These are phyloP conservation scores for Cucumis hystrix DNA, from an alignment of 306 rosid genomes.

Conservation along the genomic window DNA sequence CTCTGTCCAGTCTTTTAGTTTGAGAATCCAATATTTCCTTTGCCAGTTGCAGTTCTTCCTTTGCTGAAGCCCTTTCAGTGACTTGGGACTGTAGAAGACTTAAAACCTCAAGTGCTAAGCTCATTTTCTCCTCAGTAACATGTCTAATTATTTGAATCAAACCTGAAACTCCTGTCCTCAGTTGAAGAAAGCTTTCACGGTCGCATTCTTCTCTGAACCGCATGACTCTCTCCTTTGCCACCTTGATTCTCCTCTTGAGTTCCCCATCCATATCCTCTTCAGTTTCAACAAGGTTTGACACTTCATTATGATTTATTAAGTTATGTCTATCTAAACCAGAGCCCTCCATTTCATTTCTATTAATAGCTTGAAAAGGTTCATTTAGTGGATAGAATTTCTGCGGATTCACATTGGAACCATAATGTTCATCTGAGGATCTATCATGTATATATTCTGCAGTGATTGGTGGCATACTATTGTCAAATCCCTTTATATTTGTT, in stretches of 20 bases:
- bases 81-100: slow-evolving; percentile 60
- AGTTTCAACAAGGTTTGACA: slow-evolving; percentile 30
- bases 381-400: slow-evolving; percentile 26
- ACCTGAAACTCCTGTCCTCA: slow-evolving; percentile 40
- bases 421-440: slow-evolving; percentile 36
- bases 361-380: slow-evolving; percentile 29
- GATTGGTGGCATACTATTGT: slow-evolving; percentile 57
- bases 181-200: slow-evolving; percentile 49
- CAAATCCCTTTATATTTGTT: slow-evolving; percentile 30
- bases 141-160: slow-evolving; percentile 56
- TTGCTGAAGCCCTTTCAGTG: slow-evolving; percentile 54
- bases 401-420: slow-evolving; percentile 31
- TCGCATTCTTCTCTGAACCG: slow-evolving; percentile 50
- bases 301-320: slow-evolving; percentile 18
- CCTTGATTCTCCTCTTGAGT: slow-evolving; percentile 49
- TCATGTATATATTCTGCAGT: slow-evolving; percentile 64
- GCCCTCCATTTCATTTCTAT: slow-evolving; percentile 27
- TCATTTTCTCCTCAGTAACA: slow-evolving; percentile 54
- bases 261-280: slow-evolving; percentile 48
- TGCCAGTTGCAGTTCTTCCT: slow-evolving; percentile 45
- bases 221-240: slow-evolving; percentile 70
- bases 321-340: slow-evolving; percentile 17
- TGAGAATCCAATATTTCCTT: slow-evolving; percentile 48
- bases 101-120: slow-evolving; percentile 72
- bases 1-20: slow-evolving; percentile 56